A percentile compares a stretch with the other conserved stretches of the same genome.
Conservation (phyloP, 805 yeast genomes). For the Hanseniaspora lachancei region DNA sequence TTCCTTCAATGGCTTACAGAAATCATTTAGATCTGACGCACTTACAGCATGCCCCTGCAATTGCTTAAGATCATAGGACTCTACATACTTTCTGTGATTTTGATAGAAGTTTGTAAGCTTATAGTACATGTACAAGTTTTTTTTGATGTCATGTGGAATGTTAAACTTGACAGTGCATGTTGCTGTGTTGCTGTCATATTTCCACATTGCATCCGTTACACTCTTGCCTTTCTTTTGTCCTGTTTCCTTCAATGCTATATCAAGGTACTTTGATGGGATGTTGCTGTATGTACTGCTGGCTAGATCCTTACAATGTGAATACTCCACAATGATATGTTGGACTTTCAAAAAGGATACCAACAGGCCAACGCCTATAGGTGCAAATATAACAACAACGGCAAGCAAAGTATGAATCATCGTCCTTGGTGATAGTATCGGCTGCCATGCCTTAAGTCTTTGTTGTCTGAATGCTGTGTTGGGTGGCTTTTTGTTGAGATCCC, state of each 20-base stretch:
- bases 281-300: conserved; percentile 35
- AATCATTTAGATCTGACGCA: conserved; percentile 35
- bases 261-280: conserved; percentile 49
- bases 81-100: conserved; percentile 88
- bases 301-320: conserved; percentile 49
- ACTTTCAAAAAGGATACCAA: conserved; percentile 66
- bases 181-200: conserved; percentile 30
- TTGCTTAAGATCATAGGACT: conserved; percentile 69
- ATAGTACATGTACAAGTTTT: conserved; percentile 69
- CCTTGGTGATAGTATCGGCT: conserved; percentile 82
- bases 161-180: conserved; percentile 60
- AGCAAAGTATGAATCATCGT: conserved; percentile 78
- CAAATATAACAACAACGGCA: conserved; percentile 61
- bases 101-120: conserved; percentile 82
- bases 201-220: conserved; percentile 48
- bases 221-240: conserved; percentile 18
- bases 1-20: conserved; percentile 28
- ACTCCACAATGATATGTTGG: conserved; percentile 61
- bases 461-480: conserved; percentile 73
- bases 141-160: conserved; percentile 54
- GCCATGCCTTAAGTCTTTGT: conserved; percentile 51
- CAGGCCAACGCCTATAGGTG: conserved; percentile 83
- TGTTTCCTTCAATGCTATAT: conserved; percentile 43
- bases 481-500: conserved; percentile 37
- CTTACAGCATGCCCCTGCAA: conserved; percentile 61